These are phyloP conservation scores for Graphilbum fragrans DNA, from an alignment of 2,329 filamentous ascomycete species.

Conservation along the genomic window DNA sequence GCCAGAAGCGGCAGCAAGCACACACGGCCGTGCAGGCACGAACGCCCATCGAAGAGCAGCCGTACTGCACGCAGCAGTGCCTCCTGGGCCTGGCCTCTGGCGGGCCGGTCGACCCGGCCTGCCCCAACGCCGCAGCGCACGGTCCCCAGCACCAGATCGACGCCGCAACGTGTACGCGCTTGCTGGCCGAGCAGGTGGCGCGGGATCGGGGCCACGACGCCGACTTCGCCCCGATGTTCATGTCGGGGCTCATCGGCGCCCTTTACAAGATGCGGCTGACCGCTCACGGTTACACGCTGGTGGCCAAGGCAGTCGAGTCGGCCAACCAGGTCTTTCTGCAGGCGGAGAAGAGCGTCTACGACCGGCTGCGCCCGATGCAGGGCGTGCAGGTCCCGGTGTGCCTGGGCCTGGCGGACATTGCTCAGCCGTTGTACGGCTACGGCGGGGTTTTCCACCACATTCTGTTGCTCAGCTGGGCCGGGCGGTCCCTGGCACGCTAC, in stretches of 20 bases:
- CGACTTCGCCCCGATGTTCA: constrained; percentile 17
- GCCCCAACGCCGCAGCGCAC: too few species aligned
- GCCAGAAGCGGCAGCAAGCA: too few species aligned
- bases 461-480: constrained; percentile 16
- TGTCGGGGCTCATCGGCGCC: constrained; percentile 16
- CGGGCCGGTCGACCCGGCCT: too few species aligned
- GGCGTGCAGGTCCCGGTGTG: constrained; percentile 3
- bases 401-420: constrained; percentile 2
- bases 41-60: too few species aligned
- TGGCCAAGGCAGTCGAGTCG: constrained; percentile 24
- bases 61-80: too few species aligned
- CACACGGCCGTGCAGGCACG: too few species aligned
- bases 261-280: constrained; percentile 25
- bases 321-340: constrained; percentile 10
- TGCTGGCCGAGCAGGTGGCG: constrained; percentile 17
- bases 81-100: too few species aligned
- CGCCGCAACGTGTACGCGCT: too few species aligned
- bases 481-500: constrained; percentile 14
- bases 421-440: constrained; percentile 1
- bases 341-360: constrained; percentile 1
- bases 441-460: constrained; percentile 1
- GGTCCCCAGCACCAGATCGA: too few species aligned
- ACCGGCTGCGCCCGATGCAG: not conserved
- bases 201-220: constrained; percentile 18
- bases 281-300: constrained; percentile 22